phyloP scores from a whole-genome alignment of 1,139 yeast species.

The Kluyveromyces marxianus region DNA sequence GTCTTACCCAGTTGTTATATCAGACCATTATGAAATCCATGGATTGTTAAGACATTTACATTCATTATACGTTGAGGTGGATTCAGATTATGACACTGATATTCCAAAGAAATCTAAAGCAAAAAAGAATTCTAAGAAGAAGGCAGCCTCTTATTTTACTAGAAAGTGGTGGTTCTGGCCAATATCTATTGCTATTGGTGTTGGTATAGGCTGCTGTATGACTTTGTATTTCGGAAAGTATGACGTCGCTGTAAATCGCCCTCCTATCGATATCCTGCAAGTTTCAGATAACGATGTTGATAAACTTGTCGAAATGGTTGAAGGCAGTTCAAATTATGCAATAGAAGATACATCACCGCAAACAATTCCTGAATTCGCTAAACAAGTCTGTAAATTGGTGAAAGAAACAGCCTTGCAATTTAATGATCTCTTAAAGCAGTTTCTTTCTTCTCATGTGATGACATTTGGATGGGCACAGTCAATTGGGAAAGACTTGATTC shows the following conservation, averaged over 20 bases:
- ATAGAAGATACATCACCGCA: conserved; percentile 1
- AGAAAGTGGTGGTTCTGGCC: conserved; percentile 25
- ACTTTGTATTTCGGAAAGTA: conserved; percentile 14
- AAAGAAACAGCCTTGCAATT: conserved; percentile 15
- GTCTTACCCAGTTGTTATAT: conserved; percentile 21
- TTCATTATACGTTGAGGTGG: conserved; percentile 10
- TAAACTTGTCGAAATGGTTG: neutral
- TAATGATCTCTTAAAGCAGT: conserved; percentile 14
- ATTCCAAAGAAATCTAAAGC: conserved; percentile 9
- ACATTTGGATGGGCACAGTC: conserved; percentile 9
- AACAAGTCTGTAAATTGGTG: conserved; percentile 13
- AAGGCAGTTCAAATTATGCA: neutral
- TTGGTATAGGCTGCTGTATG: conserved; percentile 26
- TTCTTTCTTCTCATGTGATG: conserved; percentile 10
- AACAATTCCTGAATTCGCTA: conserved; percentile 8
- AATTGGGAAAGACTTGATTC: conserved; percentile 10
- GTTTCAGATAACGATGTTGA: neutral
- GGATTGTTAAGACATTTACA: conserved; percentile 18
- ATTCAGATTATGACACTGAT: conserved; percentile 18
- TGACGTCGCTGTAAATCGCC: neutral
- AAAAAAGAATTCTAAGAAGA: conserved; percentile 10
- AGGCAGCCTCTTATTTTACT: conserved; percentile 1
- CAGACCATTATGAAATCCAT: conserved; percentile 18
- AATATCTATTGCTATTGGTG: conserved; percentile 25
- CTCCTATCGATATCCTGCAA: neutral